Percentiles rank a stretch among this genome's conserved stretches.
These are phyloP conservation scores for Chlorophyllum brunneum DNA, from an alignment of 768 basidiomycete genomes.

Conservation along the genomic window DNA sequence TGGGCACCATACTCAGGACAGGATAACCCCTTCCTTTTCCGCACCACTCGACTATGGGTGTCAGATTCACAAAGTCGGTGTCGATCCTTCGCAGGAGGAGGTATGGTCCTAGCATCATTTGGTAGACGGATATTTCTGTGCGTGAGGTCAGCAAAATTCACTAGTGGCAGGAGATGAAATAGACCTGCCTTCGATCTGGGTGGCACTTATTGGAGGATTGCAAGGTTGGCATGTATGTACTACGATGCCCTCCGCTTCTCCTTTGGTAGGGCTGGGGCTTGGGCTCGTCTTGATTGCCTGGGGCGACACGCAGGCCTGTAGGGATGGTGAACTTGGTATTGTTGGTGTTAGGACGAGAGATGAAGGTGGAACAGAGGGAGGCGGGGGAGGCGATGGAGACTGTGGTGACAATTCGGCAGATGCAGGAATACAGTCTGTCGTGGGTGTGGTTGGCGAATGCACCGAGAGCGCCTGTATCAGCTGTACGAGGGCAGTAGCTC, in stretches of 20 bases:
- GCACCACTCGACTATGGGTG: conserved; percentile 39
- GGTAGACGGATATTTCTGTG: conserved; percentile 71
- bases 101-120: conserved; percentile 53
- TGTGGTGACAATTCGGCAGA: conserved; percentile 3
- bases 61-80: conserved; percentile 74
- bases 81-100: conserved; percentile 69
- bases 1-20: conserved; percentile 34
- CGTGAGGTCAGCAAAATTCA: conserved; percentile 5
- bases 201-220: conserved; percentile 59
- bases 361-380: conserved; percentile 23
- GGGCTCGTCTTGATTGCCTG: conserved; percentile 33
- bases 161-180: conserved; percentile 4
- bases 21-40: conserved; percentile 22
- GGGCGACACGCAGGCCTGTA: conserved; percentile 34
- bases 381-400: conserved; percentile 15
- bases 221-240: conserved; percentile 65
- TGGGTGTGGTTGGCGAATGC: conserved; percentile 9
- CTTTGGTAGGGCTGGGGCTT: conserved; percentile 18
- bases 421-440: neutral
- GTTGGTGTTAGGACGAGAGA: conserved; percentile 24
- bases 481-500: conserved; percentile 9
- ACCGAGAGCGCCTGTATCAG: conserved; percentile 10
- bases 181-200: conserved; percentile 62
- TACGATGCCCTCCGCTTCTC: conserved; percentile 37
- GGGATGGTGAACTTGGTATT: neutral